Percentiles rank a stretch among this genome's conserved stretches.
phyloP scores from a whole-genome alignment of 306 rosid genomes.

The Lagenaria siceraria region DNA sequence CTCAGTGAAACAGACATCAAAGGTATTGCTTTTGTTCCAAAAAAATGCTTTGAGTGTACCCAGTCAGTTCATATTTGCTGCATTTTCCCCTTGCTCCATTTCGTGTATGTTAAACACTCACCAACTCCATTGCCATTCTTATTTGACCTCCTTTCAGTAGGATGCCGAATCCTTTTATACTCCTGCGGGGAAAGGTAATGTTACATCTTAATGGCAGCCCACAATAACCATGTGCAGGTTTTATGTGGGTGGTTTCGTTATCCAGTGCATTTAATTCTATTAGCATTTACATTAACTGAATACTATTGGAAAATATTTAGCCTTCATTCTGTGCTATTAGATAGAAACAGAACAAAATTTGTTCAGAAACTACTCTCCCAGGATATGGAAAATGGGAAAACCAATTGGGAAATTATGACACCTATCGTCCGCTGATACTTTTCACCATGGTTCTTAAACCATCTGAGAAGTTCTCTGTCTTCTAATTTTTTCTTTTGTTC shows the following conservation, averaged over 20 bases:
- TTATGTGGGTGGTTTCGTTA: background rate
- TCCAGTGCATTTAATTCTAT: background rate
- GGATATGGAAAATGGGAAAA: background rate
- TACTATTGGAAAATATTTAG: background rate
- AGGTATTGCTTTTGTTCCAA: slow-evolving; percentile 35
- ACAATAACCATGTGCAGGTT: background rate
- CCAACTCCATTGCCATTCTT: background rate
- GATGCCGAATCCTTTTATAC: background rate
- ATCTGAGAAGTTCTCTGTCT: background rate
- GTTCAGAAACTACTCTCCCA: background rate
- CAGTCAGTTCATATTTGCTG: background rate
- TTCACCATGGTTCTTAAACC: background rate
- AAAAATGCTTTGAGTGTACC: background rate
- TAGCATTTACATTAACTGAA: background rate
- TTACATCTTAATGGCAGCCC: background rate
- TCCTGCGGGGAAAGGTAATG: background rate
- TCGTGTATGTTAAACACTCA: background rate
- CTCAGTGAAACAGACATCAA: slow-evolving; percentile 56
- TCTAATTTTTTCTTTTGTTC: background rate
- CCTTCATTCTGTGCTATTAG: background rate
- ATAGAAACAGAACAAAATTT: background rate
- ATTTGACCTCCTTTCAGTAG: background rate
- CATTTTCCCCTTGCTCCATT: background rate
- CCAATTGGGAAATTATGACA: background rate
- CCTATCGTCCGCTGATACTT: background rate